Base-by-base conservation (phyloP, 768 basidiomycete genomes). In the Boletus subparvulus region DNA sequence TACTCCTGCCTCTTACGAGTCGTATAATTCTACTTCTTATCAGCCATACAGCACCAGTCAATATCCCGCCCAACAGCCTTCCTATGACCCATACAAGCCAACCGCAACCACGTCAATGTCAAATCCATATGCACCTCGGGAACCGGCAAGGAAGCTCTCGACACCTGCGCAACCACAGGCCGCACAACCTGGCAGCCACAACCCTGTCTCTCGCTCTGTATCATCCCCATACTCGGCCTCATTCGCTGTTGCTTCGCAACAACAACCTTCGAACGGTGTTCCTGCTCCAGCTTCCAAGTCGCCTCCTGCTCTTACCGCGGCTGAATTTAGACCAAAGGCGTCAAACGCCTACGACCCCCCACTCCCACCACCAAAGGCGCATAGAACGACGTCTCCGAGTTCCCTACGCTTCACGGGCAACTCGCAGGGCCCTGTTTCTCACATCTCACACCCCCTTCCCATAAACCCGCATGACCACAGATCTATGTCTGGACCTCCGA, bases 271-370 rank as follows among this genome's bases (percentile, higher is more conserved):
- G 30, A 70, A 65, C 47, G 51, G 65, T 50, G 39, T 61, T 44
- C 51, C 70, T 33, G 48, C 68, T 51, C 69, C 73, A 28, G 64
- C 71, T 41, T 64, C 77, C 21, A 62, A 66, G 42, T 55, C 51
- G 2, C 65, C 77, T 30, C 73, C 77, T 4, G 59, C 70, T 6
- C 74, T 77, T 17, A 70, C 78, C 3, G 71, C 79, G 2, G 68
- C 78, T 30, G 64, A 85, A n/a, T 83, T 75, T 56, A 79, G 88
- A 48, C 86, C 86, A 24, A 88, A 84, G 72, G 70, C 83, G 35
- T 77, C 75, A 14, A 88, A 90, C 61, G 89, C 88, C 2, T 91
- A 90, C 62, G 89, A 91, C 62, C 89, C 89, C 3, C 88, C 89
- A 33, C 81, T 90, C 55, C 82, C 82, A 39, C 77, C 84, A 1